Evolutionary conservation across 768 basidiomycete genomes (phyloP), one percentile per base, ranked within the genome.

Genomic region (Tephrocybe sp.): DNA sequence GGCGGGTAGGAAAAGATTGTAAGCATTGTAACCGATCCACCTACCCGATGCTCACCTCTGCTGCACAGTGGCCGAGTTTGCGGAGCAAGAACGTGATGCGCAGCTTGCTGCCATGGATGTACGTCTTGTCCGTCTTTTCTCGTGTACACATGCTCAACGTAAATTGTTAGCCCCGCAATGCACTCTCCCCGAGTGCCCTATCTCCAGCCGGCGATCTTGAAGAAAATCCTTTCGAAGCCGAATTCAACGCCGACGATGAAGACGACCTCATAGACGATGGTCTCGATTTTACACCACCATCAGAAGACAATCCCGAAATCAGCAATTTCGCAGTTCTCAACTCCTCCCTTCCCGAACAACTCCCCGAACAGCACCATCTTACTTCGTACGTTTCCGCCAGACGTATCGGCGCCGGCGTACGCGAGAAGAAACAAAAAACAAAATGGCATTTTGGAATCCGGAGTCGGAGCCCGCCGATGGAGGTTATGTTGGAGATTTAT

Each of bases 391-490:
- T 78, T 15, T 78, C 79, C 31, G 83, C 78, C 24, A 77, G 75
- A 59, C 62, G 79, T 36, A 74, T 76, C 31, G 64, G 64, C 56
- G 68, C 67, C 43, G 53, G 61, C 27, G 52, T 67, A 47, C 57
- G 61, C 18, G 83, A 83, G 61, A 82, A 84, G 72, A 88, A 85
- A 63, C 79, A 82, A 47, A 83, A 87, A 53, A 88, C 88, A 13
- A 87, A 92, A 55, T 98, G 97, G 97, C 97, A 99, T 65, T 99
- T 97, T 61, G 97, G 97, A 7, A 98, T 99, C 33, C 80, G 97
- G 25, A 94, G 91, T 58, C 78, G 94, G 51, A 88, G 85, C 50
- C 91, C 94, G 25, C 97, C 94, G 18, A 95, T 98, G 91, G 97
- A 99, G 67, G 95, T 99, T 19, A 97, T 99, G 94, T 71, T 97